Evolutionary conservation across 2,329 filamentous ascomycete species (phyloP), one percentile per base, ranked within the genome.

Genomic region (Phyllosticta ampelicida): DNA sequence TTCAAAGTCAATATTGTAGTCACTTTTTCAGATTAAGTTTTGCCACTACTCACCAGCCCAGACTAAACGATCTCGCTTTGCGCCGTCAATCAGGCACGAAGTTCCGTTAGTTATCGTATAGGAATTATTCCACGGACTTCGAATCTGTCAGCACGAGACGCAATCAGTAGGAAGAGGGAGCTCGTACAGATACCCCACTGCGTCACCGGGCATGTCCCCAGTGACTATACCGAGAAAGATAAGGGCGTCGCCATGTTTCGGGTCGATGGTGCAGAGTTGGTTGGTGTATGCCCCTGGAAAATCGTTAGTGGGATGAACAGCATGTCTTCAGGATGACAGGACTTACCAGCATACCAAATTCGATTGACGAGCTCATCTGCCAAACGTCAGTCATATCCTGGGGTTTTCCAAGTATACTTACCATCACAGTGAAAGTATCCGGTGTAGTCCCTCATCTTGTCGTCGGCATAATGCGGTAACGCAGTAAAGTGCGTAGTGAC

Each of bases 341-440:
- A 36, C 59, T 59, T 54, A 60, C 68, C 69, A 21, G 74, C 74
- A 62, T 76, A 77, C 73, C 73, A 77, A 0, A 77, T 68, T 1
- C 72, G 68, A 54, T 77, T 76, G 19, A 77, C 58, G 0, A 74
- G 61, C 51, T 75, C 73, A 61, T 76, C 73, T 71, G 48, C 18
- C 3, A 11, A 21, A 13, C 3, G 48, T 51, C 19, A 54, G 50
- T 21, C 13, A n/a, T 8, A 9, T 5, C n/a, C 1, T 51, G 11
- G 2, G 6, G 19, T 16, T n/a, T 44, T 6, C n/a, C 4, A 16
- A 10, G 3, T 10, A 1, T 3, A 50, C 63, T 51, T 64, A 71
- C 69, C 70, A 60, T 75, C 66, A 48, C 67, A 72, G 53, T 76
- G 70, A 54, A 77, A 77, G 55, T 72, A 75, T 1, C 74, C 74